Evolutionary conservation across 805 yeast genomes (phyloP), one percentile per base, ranked within the genome.

Genomic region (Wickerhamiella brachini): DNA sequence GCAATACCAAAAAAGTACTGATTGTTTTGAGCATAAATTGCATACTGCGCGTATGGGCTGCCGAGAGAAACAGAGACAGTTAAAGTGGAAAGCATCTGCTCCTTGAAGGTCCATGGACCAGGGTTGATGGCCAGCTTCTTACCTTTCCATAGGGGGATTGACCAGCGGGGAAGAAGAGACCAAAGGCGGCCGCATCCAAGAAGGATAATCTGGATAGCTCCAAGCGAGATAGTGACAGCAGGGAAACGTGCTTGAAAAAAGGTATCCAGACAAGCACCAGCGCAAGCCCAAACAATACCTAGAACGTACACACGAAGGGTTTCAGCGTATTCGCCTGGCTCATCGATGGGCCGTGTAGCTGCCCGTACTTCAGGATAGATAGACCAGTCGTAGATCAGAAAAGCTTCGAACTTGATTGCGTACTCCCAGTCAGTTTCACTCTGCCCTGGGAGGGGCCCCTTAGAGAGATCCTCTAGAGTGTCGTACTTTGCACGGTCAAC

Each of bases 341-440:
- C 80, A 56, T 78, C 82, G 44, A 60, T 66, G 1, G 80, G 75
- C 31, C 72, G 75, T 3, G 76, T 72, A 31, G 78, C 75, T 6
- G 83, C 73, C 26, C 83, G 66, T 13, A 79, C 79, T 57, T 78
- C 82, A 2, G 82, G 80, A 54, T 78, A 78, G 3, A 81, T 80
- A 0, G 81, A 76, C 61, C 72, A 73, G 53, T 60, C 65, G 47
- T 56, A 44, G 45, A 64, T 66, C 44, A 75, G 59, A 29, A 69
- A 71, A 4, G 78, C 78, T 52, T 73, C 72, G 31, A 70, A 60
- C 50, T 65, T 66, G 38, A 55, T 52, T 17, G 52, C 52, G 52
- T 54, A 50, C 13, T 59, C 61, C 3, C 67, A 65, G 5, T 56
- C 51, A 15, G 20, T 46, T 46, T 56, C 57, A 5, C 65, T 65